Percentiles rank a stretch among this genome's conserved stretches.
Conservation (phyloP, 2,329 filamentous ascomycete species). For the Penicillium vulpinum region DNA sequence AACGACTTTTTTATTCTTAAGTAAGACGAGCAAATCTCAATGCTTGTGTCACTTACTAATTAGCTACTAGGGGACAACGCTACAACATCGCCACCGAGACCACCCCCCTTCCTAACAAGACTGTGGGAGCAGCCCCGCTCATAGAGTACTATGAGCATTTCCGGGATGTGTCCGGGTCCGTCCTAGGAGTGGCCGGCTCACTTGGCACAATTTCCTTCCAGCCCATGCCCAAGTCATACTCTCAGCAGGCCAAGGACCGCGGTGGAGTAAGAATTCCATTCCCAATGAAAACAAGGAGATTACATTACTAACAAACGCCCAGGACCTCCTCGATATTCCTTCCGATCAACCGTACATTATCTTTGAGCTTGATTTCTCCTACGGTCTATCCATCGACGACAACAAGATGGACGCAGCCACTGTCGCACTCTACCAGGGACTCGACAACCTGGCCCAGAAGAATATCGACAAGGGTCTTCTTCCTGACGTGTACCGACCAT, state of each 20-base stretch:
- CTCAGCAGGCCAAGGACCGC: slow-evolving; percentile 34
- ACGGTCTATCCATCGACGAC: slow-evolving; percentile 36
- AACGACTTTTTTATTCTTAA: slow-evolving; percentile 45
- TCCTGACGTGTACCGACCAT: slow-evolving; percentile 44
- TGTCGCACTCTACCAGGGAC: slow-evolving; percentile 40
- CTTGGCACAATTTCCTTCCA: slow-evolving; percentile 41
- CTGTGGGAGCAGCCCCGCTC: slow-evolving; percentile 32
- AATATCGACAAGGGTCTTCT: slow-evolving; percentile 38
- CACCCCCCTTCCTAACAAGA: slow-evolving; percentile 36
- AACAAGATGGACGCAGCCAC: slow-evolving; percentile 42
- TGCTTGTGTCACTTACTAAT: neutral
- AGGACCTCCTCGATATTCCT: slow-evolving; percentile 46
- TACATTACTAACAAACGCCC: slow-evolving; percentile 1
- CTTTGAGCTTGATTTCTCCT: slow-evolving; percentile 49
- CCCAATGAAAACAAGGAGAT: neutral
- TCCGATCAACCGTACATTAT: slow-evolving; percentile 46
- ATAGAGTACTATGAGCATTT: slow-evolving; percentile 37
- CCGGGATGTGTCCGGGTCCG: slow-evolving; percentile 30
- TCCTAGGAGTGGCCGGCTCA: slow-evolving; percentile 29
- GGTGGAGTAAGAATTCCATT: slow-evolving; percentile 38
- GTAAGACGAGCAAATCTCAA: slow-evolving; percentile 8
- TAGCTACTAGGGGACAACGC: slow-evolving; percentile 34
- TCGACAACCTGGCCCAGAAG: slow-evolving; percentile 35
- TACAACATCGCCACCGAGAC: slow-evolving; percentile 45
- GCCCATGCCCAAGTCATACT: slow-evolving; percentile 37